phyloP scores from a whole-genome alignment of 768 basidiomycete genomes.

The Podaxis pistillaris region DNA sequence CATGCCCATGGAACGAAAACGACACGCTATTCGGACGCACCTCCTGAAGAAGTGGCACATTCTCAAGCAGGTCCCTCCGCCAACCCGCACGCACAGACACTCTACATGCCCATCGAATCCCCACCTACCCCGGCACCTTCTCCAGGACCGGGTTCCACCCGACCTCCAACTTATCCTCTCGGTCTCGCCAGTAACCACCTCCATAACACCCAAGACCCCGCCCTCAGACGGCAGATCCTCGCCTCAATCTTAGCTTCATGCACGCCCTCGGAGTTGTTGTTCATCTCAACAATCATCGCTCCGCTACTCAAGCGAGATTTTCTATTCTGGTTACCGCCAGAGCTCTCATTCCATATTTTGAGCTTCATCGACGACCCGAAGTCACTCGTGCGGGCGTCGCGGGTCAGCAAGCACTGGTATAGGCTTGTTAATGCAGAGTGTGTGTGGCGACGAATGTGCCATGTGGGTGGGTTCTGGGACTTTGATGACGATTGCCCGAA shows the following conservation, averaged over 20 bases:
- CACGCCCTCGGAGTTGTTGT: constrained; percentile 60
- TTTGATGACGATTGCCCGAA: constrained; percentile 17
- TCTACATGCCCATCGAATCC: constrained; percentile 54
- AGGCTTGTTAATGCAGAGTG: constrained; percentile 69
- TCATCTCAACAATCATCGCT: constrained; percentile 61
- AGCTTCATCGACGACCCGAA: constrained; percentile 73
- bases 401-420: constrained; percentile 74
- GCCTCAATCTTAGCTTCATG: constrained; percentile 49
- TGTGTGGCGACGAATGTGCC: constrained; percentile 80
- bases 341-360: constrained; percentile 75
- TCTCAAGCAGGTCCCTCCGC: background rate
- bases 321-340: constrained; percentile 39
- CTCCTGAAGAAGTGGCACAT: background rate
- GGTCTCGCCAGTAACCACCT: constrained; percentile 16
- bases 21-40: background rate
- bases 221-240: constrained; percentile 51
- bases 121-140: constrained; percentile 67
- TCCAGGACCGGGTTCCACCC: constrained; percentile 33
- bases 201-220: constrained; percentile 25
- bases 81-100: constrained; percentile 12
- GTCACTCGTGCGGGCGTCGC: constrained; percentile 65
- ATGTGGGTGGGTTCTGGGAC: constrained; percentile 47
- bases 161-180: constrained; percentile 21
- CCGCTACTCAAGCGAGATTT: constrained; percentile 67
- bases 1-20: background rate